These are phyloP conservation scores for Keithomyces neogunnii DNA, from an alignment of 2,329 filamentous ascomycete species.

Conservation along the genomic window DNA sequence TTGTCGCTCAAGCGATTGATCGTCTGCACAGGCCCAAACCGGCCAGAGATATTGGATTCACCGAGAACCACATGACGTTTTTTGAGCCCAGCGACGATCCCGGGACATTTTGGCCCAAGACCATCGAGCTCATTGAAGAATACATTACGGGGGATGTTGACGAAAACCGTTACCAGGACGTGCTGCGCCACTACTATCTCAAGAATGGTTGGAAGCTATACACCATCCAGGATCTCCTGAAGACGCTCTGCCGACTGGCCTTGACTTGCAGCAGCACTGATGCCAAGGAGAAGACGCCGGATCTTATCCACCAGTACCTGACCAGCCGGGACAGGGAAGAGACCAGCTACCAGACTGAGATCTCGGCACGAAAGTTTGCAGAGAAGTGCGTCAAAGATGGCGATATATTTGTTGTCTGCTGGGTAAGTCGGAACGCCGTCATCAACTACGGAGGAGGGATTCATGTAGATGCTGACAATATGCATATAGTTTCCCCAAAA, in stretches of 20 bases:
- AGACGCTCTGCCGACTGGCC: conserved; percentile 71
- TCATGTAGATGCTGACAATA: conserved; percentile 19
- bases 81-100: conserved; percentile 55
- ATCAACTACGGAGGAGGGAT: not conserved
- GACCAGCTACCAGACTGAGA: conserved; percentile 83
- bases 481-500: conserved; percentile 54
- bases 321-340: conserved; percentile 72
- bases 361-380: conserved; percentile 82
- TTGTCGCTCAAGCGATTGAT: conserved; percentile 64
- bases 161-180: conserved; percentile 77
- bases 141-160: conserved; percentile 78
- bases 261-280: conserved; percentile 79
- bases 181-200: conserved; percentile 84
- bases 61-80: conserved; percentile 71
- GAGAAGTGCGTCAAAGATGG: conserved; percentile 90
- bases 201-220: conserved; percentile 89
- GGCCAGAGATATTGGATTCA: conserved; percentile 73
- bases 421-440: conserved; percentile 54
- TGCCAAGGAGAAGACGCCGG: conserved; percentile 84
- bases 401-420: conserved; percentile 83
- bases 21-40: conserved; percentile 70
- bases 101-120: conserved; percentile 76
- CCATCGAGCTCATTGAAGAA: conserved; percentile 78
- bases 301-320: conserved; percentile 82
- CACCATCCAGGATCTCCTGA: conserved; percentile 81